Evolutionary conservation across 2,329 filamentous ascomycete genomes (phyloP), one percentile per base, ranked within the genome.

Genomic region (Capronia epimyces): DNA sequence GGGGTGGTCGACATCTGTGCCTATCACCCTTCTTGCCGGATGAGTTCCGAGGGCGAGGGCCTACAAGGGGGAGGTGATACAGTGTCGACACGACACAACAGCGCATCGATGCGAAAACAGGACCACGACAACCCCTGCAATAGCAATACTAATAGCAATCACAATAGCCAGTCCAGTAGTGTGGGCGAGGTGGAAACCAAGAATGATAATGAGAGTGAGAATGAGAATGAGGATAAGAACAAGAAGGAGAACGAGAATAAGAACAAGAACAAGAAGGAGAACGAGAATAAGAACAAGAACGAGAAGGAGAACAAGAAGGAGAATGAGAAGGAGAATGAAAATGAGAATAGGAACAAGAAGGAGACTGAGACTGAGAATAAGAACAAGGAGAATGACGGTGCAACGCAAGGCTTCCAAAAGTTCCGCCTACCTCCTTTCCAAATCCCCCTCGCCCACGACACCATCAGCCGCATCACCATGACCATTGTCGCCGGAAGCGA

Each of bases 1-100:
- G 80, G 80, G 2, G 66, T 67, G 41, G 72, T 78, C 6, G 74
- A 69, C 1, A 75, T 81, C 55, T 62, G 65, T 5, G 67, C 82
- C 16, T 68, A 69, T 3, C 72, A 74, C 1, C 60, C 78, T n/a
- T n/a, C n/a, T n/a, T n/a, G n/a, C n/a, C n/a, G n/a, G n/a, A n/a
- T n/a, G n/a, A n/a, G n/a, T n/a, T n/a, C n/a, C n/a, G n/a, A n/a
- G n/a, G n/a, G n/a, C n/a, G n/a, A 5, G 10, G 16, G n/a, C n/a
- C n/a, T n/a, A 22, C 8, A n/a, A n/a, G n/a, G n/a, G n/a, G n/a
- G n/a, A n/a, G n/a, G n/a, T n/a, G n/a, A n/a, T n/a, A n/a, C n/a
- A 21, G 7, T 45, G 10, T 21, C 9, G n/a, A n/a, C n/a, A n/a
- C n/a, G n/a, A n/a, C n/a, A n/a, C n/a, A n/a, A n/a, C n/a, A n/a